These are phyloP conservation scores for Fraxinus greggii DNA, from an alignment of 305 asterid species.

Conservation along the genomic window DNA sequence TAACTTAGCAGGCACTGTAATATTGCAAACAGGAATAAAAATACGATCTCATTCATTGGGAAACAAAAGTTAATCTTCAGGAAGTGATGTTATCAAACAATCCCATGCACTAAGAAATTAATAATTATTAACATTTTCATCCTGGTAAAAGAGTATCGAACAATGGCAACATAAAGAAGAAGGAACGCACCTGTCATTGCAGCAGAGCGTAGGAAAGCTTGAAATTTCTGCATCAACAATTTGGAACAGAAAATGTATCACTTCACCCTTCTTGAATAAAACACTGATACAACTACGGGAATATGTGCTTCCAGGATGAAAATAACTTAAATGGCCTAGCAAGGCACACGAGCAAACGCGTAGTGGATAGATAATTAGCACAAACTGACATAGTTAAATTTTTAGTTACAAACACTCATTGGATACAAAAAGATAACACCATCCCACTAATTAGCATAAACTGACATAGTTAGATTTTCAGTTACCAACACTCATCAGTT, in stretches of 20 bases:
- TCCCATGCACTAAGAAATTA: not conserved
- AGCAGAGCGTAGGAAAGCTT: conserved; percentile 42
- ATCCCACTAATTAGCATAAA: not conserved
- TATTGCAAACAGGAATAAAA: conserved; percentile 18
- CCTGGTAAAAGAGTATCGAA: conserved; percentile 13
- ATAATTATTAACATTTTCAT: not conserved
- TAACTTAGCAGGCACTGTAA: conserved; percentile 71
- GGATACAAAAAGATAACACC: not conserved
- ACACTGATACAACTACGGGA: not conserved
- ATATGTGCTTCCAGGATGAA: conserved; percentile 5
- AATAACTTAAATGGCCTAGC: conserved; percentile 2
- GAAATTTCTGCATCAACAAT: conserved; percentile 54
- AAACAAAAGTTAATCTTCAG: not conserved
- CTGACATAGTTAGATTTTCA: not conserved
- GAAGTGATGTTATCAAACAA: not conserved
- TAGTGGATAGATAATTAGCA: not conserved
- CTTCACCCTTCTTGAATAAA: not conserved
- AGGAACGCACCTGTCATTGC: conserved; percentile 63
- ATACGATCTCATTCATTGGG: not conserved
- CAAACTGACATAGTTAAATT: not conserved
- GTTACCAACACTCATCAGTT: not conserved
- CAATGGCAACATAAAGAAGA: not conserved
- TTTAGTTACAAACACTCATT: not conserved
- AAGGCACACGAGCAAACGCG: not conserved
- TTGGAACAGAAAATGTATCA: conserved; percentile 3